Percentiles rank a stretch among this genome's conserved stretches.
Conservation (phyloP, 2,329 filamentous ascomycete genomes). For the Fusarium sp. region DNA sequence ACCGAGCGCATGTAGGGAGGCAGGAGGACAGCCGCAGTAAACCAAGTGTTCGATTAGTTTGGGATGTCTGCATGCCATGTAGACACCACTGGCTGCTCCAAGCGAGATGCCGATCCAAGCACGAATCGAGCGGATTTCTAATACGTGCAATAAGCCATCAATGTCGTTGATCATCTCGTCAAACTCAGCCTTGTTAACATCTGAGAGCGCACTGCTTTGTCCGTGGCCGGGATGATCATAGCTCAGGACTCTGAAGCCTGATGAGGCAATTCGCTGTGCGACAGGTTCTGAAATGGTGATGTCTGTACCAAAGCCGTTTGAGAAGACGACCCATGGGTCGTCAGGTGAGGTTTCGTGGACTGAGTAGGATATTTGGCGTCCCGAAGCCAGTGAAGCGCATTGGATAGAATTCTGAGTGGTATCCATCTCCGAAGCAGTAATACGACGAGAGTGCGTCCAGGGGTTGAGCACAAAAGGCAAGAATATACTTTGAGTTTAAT, state of each 20-base stretch:
- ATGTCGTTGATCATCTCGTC: not conserved
- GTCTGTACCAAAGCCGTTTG: constrained; percentile 12
- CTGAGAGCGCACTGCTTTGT: not conserved
- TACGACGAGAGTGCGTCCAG: too few species aligned
- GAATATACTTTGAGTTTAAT: too few species aligned
- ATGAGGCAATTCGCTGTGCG: not conserved
- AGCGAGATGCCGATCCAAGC: constrained; percentile 15
- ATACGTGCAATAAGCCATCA: not conserved
- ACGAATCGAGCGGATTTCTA: not conserved
- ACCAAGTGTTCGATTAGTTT: not conserved
- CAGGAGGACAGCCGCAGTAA: constrained; percentile 7
- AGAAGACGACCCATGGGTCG: not conserved
- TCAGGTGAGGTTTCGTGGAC: not conserved
- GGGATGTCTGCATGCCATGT: not conserved
- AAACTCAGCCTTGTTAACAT: not conserved
- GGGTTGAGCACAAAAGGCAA: too few species aligned
- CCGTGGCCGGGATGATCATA: constrained; percentile 13
- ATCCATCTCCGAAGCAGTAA: not conserved
- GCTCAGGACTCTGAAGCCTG: constrained; percentile 1
- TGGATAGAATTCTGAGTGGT: not conserved
- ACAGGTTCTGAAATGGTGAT: not conserved
- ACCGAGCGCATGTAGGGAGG: not conserved
- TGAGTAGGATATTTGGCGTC: not conserved
- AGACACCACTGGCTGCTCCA: constrained; percentile 3
- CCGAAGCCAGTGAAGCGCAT: not conserved